These are phyloP conservation scores for Amanita jacksonii DNA, from an alignment of 768 basidiomycete genomes.

Conservation along the genomic window DNA sequence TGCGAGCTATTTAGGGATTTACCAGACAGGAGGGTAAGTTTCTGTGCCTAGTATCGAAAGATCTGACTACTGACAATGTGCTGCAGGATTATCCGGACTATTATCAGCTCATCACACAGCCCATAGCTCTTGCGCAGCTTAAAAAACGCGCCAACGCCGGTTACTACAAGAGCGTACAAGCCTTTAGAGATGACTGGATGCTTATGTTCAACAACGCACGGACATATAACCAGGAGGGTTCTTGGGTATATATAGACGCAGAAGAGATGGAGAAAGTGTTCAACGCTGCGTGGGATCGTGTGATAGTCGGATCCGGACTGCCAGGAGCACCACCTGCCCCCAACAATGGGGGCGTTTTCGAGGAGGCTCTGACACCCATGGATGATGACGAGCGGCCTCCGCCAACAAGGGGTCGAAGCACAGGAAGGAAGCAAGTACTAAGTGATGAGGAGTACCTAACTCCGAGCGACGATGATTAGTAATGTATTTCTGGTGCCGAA, in stretches of 20 bases:
- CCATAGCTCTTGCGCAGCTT: constrained; percentile 83
- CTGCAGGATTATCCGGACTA: constrained; percentile 84
- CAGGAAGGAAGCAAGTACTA: constrained; percentile 61
- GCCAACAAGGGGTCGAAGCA: constrained; percentile 43
- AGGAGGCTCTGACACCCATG: constrained; percentile 66
- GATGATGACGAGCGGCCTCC: constrained; percentile 69
- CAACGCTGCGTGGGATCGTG: constrained; percentile 55
- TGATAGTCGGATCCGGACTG: constrained; percentile 57
- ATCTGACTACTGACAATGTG: background rate
- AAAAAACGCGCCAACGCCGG: constrained; percentile 62
- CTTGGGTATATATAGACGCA: constrained; percentile 91
- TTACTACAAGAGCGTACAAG: constrained; percentile 64
- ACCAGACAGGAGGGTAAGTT: constrained; percentile 64
- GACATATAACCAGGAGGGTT: constrained; percentile 90
- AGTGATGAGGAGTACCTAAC: constrained; percentile 69
- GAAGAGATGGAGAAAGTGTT: constrained; percentile 92
- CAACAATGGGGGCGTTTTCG: constrained; percentile 17
- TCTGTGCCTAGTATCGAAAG: background rate
- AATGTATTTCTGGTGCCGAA: background rate
- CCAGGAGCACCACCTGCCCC: constrained; percentile 54
- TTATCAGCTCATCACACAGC: constrained; percentile 77
- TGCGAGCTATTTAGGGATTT: constrained; percentile 83
- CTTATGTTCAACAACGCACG: constrained; percentile 93
- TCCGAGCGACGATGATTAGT: constrained; percentile 65
- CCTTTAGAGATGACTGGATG: constrained; percentile 72